phyloP scores from a whole-genome alignment of 352 stramenopile species.

The Globisporangium solare region DNA sequence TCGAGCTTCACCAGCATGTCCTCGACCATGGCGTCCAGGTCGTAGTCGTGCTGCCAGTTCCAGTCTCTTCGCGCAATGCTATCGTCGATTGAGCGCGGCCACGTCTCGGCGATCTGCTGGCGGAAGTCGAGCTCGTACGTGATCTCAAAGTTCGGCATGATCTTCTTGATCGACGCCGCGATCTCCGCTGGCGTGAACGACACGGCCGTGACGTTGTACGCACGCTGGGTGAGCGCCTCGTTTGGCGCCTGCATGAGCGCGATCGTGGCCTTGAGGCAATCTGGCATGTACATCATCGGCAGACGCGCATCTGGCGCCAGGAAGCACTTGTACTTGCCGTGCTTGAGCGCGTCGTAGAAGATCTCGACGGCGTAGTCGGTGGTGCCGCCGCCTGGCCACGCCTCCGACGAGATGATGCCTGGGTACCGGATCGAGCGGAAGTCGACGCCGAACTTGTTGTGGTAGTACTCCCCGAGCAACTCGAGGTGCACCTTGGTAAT shows the following conservation, averaged over 20 bases:
- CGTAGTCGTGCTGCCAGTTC: conserved; percentile 87
- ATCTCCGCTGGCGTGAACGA: conserved; percentile 88
- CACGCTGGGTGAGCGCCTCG: conserved; percentile 71
- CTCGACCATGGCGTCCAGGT: conserved; percentile 85
- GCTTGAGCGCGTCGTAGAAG: conserved; percentile 89
- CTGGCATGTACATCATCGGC: conserved; percentile 95
- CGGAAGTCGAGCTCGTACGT: conserved; percentile 87
- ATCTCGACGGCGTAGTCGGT: conserved; percentile 93
- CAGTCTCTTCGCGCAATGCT: conserved; percentile 78
- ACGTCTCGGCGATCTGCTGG: conserved; percentile 90
- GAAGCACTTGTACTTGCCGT: conserved; percentile 89
- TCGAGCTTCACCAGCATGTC: conserved; percentile 89
- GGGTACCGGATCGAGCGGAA: conserved; percentile 91
- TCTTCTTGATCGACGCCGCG: conserved; percentile 77
- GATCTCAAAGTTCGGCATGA: conserved; percentile 86
- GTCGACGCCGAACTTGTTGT: conserved; percentile 89
- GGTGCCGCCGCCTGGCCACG: conserved; percentile 77
- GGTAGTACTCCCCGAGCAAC: conserved; percentile 90
- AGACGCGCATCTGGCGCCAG: conserved; percentile 69
- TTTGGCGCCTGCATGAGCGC: conserved; percentile 72
- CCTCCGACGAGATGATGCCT: conserved; percentile 87
- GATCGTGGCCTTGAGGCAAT: conserved; percentile 86
- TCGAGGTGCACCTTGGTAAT: conserved; percentile 92
- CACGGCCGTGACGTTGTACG: conserved; percentile 90
- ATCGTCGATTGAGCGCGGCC: conserved; percentile 86